Conservation (phyloP, 129 eudicot genomes). For the sunflower (Helianthus annuus) region HanXRQr2.0-SUNRISE NC_035437.2:112343858-112344357, state of each 20-base stretch:
- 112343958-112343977: too few species aligned
- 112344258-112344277: conserved; percentile 10
- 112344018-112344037: too few species aligned
- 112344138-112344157: background rate
- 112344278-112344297: conserved; percentile 24
- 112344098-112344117: conserved; percentile 10
- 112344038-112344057: too few species aligned
- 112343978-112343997: too few species aligned
- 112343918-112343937: too few species aligned
- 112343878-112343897: too few species aligned
- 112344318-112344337: conserved; percentile 41
- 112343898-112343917: too few species aligned
- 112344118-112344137: background rate
- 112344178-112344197: background rate
- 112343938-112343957: too few species aligned
- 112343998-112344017: too few species aligned
- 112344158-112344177: background rate
- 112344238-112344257: background rate
- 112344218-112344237: background rate
- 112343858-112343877: too few species aligned
- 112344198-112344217: background rate
- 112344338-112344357: conserved; percentile 32
- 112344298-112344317: conserved; percentile 24
- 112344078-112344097: too few species aligned
- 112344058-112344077: too few species aligned